phyloP scores from a whole-genome alignment of 495 filamentous ascomycete species.

The Pyronema domesticum region DNA sequence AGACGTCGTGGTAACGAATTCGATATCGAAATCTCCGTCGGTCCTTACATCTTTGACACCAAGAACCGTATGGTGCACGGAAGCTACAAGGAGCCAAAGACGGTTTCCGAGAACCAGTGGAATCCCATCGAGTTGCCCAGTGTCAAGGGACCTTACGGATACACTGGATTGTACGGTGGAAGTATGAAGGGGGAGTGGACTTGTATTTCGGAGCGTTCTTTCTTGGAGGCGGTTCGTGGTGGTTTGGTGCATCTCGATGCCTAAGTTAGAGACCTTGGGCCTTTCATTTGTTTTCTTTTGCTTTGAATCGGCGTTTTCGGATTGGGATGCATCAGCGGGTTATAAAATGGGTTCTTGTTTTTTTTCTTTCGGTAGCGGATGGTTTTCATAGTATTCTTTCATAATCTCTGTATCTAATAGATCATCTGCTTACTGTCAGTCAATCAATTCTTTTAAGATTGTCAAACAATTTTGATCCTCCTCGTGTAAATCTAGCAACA shows the following conservation, averaged over 20 bases:
- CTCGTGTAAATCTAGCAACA: not conserved
- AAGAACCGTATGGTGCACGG: constrained; percentile 31
- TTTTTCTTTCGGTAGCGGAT: not conserved
- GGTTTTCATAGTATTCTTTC: not conserved
- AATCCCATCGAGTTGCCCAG: constrained; percentile 21
- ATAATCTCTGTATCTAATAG: not conserved
- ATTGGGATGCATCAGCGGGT: not conserved
- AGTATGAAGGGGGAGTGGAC: constrained; percentile 28
- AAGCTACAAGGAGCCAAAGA: constrained; percentile 28
- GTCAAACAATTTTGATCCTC: constrained; percentile 48
- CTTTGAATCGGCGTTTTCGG: not conserved
- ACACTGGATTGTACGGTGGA: constrained; percentile 35
- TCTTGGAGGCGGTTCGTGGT: constrained; percentile 27
- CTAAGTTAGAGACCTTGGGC: not conserved
- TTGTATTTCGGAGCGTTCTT: constrained; percentile 28
- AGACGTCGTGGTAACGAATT: constrained; percentile 20
- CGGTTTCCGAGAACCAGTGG: constrained; percentile 29
- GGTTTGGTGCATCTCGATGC: constrained; percentile 12
- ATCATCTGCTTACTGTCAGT: not conserved
- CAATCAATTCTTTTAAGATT: constrained; percentile 30
- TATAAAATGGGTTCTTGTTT: not conserved
- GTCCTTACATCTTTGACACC: constrained; percentile 33
- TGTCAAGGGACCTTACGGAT: constrained; percentile 36
- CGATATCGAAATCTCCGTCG: constrained; percentile 33
- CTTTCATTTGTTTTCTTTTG: not conserved